Evolutionary conservation across 2,329 filamentous ascomycete genomes (phyloP), one percentile per base, ranked within the genome.

Genomic region (Xylaria sp.): DNA sequence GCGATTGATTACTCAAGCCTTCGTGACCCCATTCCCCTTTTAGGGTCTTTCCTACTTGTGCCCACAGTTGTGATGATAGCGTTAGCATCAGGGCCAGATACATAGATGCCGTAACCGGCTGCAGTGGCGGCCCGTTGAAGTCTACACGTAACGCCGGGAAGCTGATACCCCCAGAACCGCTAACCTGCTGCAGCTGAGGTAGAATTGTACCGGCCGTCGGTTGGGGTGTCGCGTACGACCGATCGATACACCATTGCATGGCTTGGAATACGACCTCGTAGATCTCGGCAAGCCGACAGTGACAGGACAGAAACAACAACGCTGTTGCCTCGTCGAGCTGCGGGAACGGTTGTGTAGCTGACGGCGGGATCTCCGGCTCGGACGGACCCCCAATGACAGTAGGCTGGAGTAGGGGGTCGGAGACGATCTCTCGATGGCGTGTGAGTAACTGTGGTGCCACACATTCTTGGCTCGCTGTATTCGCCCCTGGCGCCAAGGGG

Each of bases 281-380:
- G 47, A 63, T 60, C 19, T 57, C 53, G 15, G 29, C n/a, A 15
- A 63, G 57, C n/a, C 48, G 56, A 9, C 44, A 65, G 53, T 63
- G 63, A 29, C 63, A 65, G 3, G 63, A 65, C 3, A 65, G 41
- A 27, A 63, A 44, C 0, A 63, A 29, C 1, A 65, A 17, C 13
- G 31, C 5, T 11, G 41, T 60, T 17, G 63, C 56, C 23, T 62
- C 59, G 9, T 65, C 62, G 11, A 62, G 25, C 8, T 31, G 58
- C 3, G 37, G 4, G 40, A 27, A 54, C 11, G 52, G 37, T 13
- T 44, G n/a, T 0, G 3, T 3, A 11, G 23, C n/a, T n/a, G n/a
- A n/a, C n/a, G n/a, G n/a, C n/a, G n/a, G n/a, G n/a, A n/a, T n/a
- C n/a, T n/a, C n/a, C n/a, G n/a, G n/a, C n/a, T n/a, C n/a, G n/a